A percentile compares a stretch with the other conserved stretches of the same genome.
phyloP scores from a whole-genome alignment of 2,329 filamentous ascomycete species.

The Ophiostoma populinum region DNA sequence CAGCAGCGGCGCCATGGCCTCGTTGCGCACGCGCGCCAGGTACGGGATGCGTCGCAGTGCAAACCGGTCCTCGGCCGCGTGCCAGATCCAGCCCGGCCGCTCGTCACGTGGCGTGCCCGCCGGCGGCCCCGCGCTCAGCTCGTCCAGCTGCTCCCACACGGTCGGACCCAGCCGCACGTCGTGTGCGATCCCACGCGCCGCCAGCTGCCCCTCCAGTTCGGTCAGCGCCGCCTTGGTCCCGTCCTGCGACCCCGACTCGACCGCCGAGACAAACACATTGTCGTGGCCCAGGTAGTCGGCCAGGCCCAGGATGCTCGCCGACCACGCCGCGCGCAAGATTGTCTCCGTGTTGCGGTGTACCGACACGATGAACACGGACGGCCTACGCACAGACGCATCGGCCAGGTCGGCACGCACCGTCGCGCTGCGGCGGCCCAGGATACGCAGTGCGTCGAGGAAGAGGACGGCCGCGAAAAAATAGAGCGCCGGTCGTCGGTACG shows the following conservation, averaged over 20 bases:
- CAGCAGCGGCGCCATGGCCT: constrained; percentile 39
- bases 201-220: constrained; percentile 36
- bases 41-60: constrained; percentile 51
- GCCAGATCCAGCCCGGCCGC: constrained; percentile 43
- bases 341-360: constrained; percentile 50
- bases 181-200: constrained; percentile 29
- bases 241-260: constrained; percentile 53
- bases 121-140: constrained; percentile 25
- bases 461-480: constrained; percentile 18
- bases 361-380: constrained; percentile 44
- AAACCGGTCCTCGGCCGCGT: constrained; percentile 29
- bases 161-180: constrained; percentile 39
- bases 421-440: constrained; percentile 8
- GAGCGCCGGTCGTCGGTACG: constrained; percentile 19
- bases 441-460: constrained; percentile 16
- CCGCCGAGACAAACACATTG: constrained; percentile 48
- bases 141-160: constrained; percentile 36
- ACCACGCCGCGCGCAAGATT: constrained; percentile 43
- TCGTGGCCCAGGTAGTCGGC: constrained; percentile 37
- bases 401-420: constrained; percentile 4
- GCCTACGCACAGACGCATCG: constrained; percentile 12
- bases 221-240: constrained; percentile 43
- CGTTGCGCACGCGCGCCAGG: constrained; percentile 45
- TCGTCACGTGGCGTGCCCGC: constrained; percentile 16
- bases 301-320: constrained; percentile 36